Percentiles rank a stretch among this genome's conserved stretches.
phyloP scores from a whole-genome alignment of 345 rosid genomes.

The Linum usitatissimum region DNA sequence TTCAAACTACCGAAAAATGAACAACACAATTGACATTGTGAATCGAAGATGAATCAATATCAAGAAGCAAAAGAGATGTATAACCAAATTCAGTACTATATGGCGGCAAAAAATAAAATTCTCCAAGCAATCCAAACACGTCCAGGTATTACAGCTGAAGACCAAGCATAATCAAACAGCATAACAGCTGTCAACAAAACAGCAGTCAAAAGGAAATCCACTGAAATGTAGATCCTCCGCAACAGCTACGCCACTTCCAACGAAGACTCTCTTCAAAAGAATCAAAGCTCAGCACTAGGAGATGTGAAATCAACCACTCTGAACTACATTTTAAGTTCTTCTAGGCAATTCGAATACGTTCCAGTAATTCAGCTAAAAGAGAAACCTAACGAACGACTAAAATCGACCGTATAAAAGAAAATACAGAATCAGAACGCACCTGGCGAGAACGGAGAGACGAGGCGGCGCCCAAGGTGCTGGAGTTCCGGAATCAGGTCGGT shows the following conservation, averaged over 20 bases:
- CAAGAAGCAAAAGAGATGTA: not conserved
- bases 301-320: too few species aligned
- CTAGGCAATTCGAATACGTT: too few species aligned
- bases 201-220: too few species aligned
- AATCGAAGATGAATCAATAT: not conserved
- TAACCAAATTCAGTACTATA: not conserved
- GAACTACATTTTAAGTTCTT: too few species aligned
- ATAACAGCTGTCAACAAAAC: too few species aligned
- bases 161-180: too few species aligned
- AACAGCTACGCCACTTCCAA: too few species aligned
- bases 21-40: not conserved
- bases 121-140: too few species aligned
- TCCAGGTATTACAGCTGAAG: too few species aligned
- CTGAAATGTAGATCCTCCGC: too few species aligned
- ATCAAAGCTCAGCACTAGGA: too few species aligned
- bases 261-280: too few species aligned
- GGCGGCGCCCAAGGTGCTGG: slow-evolving; percentile 90
- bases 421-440: slow-evolving; percentile 28
- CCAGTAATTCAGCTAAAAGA: not conserved
- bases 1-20: slow-evolving; percentile 7
- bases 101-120: not conserved
- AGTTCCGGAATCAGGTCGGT: slow-evolving; percentile 68
- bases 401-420: not conserved
- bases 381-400: not conserved
- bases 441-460: slow-evolving; percentile 80